Percentiles rank a stretch among this genome's conserved stretches.
Evolutionary conservation across 1,139 yeast species (phyloP).

Genomic region (Petasospora rhodanensis): DNA sequence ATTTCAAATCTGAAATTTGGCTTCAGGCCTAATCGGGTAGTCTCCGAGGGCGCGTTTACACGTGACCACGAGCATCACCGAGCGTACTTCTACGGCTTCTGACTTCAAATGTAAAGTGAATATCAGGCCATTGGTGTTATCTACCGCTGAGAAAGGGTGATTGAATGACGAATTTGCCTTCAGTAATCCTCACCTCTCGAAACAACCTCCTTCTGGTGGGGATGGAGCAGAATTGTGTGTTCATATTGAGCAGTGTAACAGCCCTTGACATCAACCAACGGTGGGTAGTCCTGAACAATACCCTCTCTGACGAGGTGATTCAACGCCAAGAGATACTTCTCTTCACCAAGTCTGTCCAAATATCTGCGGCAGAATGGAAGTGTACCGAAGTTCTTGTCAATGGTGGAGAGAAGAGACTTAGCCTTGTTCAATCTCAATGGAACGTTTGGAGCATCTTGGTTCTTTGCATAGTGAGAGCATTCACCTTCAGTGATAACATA

Average conservation of each 20-base stretch:
- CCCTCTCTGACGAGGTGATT: constrained; percentile 84
- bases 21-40: neutral
- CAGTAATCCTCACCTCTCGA: constrained; percentile 92
- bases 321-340: constrained; percentile 84
- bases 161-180: constrained; percentile 1
- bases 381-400: constrained; percentile 83
- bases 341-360: constrained; percentile 87
- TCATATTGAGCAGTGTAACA: constrained; percentile 95
- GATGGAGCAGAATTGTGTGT: constrained; percentile 87
- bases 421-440: constrained; percentile 63
- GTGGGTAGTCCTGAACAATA: constrained; percentile 91
- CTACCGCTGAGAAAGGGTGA: no score
- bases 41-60: constrained; percentile 4
- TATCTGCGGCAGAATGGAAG: constrained; percentile 96
- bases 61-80: neutral
- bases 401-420: constrained; percentile 57
- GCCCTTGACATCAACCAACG: constrained; percentile 80
- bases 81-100: no score
- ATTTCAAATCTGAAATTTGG: constrained; percentile 5
- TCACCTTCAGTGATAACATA: constrained; percentile 85
- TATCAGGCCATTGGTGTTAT: neutral
- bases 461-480: constrained; percentile 85
- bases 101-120: no score
- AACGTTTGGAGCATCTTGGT: constrained; percentile 37
- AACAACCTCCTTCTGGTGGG: constrained; percentile 89